Evolutionary conservation across 2,329 filamentous ascomycete genomes (phyloP).

Genomic region (Pseudogymnoascus sp.): DNA sequence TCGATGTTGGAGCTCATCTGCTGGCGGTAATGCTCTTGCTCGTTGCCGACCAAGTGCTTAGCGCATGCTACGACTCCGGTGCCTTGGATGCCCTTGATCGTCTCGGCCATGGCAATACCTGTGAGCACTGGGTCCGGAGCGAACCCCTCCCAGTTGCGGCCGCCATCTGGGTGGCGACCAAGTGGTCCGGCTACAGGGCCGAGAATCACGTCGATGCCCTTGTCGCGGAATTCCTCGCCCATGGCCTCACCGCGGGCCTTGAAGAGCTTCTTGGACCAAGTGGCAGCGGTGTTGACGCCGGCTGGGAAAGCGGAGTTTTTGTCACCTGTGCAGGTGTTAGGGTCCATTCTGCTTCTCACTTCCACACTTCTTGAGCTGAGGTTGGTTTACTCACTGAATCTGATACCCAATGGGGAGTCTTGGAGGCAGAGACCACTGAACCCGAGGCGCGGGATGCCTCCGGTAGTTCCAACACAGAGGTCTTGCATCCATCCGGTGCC

Average conservation of each 20-base stretch:
- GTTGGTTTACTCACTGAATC: conserved; percentile 62
- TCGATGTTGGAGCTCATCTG: conserved; percentile 39
- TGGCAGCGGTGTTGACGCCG: conserved; percentile 66
- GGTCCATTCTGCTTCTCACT: conserved; percentile 43
- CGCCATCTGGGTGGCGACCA: conserved; percentile 59
- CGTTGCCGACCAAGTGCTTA: conserved; percentile 64
- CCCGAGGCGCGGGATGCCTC: conserved; percentile 27
- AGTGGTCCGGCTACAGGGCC: conserved; percentile 61
- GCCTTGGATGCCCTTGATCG: conserved; percentile 71
- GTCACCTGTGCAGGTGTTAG: conserved; percentile 55
- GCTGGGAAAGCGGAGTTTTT: conserved; percentile 68
- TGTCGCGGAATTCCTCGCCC: conserved; percentile 62
- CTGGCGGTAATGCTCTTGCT: conserved; percentile 49
- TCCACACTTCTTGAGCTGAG: conserved; percentile 35
- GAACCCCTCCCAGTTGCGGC: conserved; percentile 62
- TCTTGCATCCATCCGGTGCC: conserved; percentile 43
- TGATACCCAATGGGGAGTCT: conserved; percentile 26
- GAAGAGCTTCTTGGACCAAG: conserved; percentile 64
- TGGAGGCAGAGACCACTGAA: conserved; percentile 29
- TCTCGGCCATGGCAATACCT: conserved; percentile 62
- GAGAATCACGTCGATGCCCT: conserved; percentile 67
- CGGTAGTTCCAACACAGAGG: conserved; percentile 27
- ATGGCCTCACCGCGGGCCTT: conserved; percentile 59
- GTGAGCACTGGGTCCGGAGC: conserved; percentile 68
- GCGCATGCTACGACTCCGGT: conserved; percentile 75